These are phyloP conservation scores for Amanita subjunquillea DNA, from an alignment of 768 basidiomycete species.

Conservation along the genomic window DNA sequence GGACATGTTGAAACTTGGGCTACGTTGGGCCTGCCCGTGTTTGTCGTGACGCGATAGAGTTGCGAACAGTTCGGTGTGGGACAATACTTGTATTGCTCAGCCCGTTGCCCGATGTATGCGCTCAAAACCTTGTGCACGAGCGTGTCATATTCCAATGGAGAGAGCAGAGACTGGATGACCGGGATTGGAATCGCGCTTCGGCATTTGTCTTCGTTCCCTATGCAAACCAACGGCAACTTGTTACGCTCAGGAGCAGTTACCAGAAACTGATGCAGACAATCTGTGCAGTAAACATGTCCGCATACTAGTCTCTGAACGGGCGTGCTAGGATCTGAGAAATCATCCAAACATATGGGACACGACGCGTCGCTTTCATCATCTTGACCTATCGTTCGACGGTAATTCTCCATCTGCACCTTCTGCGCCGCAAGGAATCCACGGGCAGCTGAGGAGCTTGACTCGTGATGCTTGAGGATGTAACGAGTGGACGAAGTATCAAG, in stretches of 20 bases:
- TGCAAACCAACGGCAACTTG: neutral
- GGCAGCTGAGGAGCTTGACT: neutral
- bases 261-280: neutral
- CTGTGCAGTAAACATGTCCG: conserved; percentile 1
- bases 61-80: neutral
- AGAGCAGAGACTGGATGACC: neutral
- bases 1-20: conserved; percentile 22
- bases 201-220: conserved; percentile 5
- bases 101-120: neutral
- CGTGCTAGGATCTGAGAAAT: neutral
- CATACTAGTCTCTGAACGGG: neutral
- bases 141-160: neutral
- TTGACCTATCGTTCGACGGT: neutral
- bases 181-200: neutral
- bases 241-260: conserved; percentile 2
- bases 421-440: neutral
- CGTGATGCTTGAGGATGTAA: neutral
- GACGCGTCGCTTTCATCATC: neutral
- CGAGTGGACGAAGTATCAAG: neutral
- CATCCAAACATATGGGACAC: conserved; percentile 4
- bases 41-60: neutral
- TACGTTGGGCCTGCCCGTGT: neutral
- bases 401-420: neutral
- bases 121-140: neutral
- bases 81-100: conserved; percentile 4